Base-by-base conservation (phyloP, 2,329 filamentous ascomycete genomes). In the Botrytis byssoidea region DNA sequence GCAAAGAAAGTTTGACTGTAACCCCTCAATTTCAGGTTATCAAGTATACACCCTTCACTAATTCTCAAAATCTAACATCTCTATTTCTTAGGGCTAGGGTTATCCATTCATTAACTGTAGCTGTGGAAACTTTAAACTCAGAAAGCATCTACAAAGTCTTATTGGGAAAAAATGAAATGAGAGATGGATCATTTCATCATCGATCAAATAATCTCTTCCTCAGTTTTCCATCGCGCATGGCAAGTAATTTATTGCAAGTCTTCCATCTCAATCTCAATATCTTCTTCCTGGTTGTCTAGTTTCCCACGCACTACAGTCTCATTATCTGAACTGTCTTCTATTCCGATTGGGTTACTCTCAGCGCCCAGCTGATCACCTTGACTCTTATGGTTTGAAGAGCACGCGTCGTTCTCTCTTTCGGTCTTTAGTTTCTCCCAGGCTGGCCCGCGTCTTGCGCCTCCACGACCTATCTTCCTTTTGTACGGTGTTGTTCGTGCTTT, bases 21-120 rank as follows among this genome's bases (percentile, higher is more conserved):
- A n/a, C 4, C 14, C 2, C 48, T 51, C 12, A 51, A 0, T 6
- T 51, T 16, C 2, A n/a, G 5, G 5, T 14, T 16, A 0, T n/a
- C 12, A 51, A n/a, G 4, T 9, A n/a, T n/a, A 1, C 2, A 51
- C 4, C 12, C 3, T 5, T 7, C 25, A n/a, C 0, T n/a, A 3
- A 0, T 16, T 25, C 1, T 5, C 5, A n/a, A 12, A 5, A 0
- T 51, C 22, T 51, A 51, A 4, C n/a, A 4, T 51, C 4, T 51
- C 10, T 51, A 51, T 25, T 5, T 14, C n/a, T n/a, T n/a, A n/a
- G n/a, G n/a, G n/a, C n/a, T n/a, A n/a, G n/a, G n/a, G n/a, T n/a
- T n/a, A n/a, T n/a, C n/a, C n/a, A n/a, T n/a, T n/a, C n/a, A n/a
- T n/a, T n/a, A 1, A 29, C 14, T 57, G 6, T 18, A 29, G 51